These are phyloP conservation scores for Gastrodia elata DNA, from an alignment of 106 monocot genomes.

Conservation along the genomic window DNA sequence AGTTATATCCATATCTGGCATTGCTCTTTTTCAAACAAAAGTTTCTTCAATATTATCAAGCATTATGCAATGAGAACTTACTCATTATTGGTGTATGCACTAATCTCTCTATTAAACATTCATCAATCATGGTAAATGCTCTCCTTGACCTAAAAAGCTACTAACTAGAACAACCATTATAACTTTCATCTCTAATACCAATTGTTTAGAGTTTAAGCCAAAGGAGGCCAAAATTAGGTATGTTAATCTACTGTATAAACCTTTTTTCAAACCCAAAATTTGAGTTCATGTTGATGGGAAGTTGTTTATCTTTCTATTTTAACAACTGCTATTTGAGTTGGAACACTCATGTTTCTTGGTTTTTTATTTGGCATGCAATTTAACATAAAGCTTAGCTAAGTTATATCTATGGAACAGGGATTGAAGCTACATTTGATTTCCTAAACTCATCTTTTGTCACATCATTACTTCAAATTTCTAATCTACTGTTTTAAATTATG, in stretches of 20 bases:
- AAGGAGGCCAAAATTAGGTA: background rate
- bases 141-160: background rate
- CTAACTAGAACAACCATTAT: background rate
- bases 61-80: background rate
- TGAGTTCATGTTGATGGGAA: background rate
- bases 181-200: background rate
- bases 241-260: background rate
- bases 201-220: background rate
- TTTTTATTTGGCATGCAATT: background rate
- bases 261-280: background rate
- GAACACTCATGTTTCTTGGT: too few species aligned
- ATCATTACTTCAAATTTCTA: too few species aligned
- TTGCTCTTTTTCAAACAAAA: too few species aligned
- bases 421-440: too few species aligned
- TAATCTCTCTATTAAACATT: background rate
- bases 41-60: too few species aligned
- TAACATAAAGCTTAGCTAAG: background rate
- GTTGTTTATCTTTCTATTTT: background rate
- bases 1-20: background rate
- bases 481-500: too few species aligned
- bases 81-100: background rate
- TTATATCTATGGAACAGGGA: background rate
- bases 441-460: too few species aligned
- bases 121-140: background rate
- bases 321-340: too few species aligned